These are phyloP conservation scores for Blastobotrys terrestris DNA, from an alignment of 805 yeast species.

Conservation along the genomic window DNA sequence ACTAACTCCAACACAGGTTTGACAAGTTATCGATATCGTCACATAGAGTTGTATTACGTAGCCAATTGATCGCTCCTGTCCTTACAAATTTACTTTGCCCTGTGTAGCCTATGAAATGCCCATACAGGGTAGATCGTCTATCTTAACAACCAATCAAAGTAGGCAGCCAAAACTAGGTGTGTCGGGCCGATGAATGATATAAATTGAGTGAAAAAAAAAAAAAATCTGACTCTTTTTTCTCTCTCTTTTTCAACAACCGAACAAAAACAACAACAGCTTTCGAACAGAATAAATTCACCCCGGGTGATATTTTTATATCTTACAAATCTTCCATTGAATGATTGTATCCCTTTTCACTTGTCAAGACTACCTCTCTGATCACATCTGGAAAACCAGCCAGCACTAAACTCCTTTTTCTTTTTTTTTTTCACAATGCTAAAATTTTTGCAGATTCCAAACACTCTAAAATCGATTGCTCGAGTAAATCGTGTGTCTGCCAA, in stretches of 20 bases:
- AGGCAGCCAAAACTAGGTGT: not conserved
- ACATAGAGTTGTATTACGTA: too few relatives aligned
- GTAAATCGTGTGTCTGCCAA: not conserved
- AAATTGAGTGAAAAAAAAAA: not conserved
- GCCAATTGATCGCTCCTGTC: not conserved
- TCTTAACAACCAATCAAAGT: not conserved
- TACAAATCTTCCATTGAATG: not conserved
- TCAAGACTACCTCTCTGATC: slow-evolving; percentile 31
- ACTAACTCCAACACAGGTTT: not conserved
- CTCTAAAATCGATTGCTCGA: not conserved
- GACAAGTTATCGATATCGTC: not conserved
- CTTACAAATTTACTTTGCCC: not conserved
- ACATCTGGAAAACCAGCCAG: slow-evolving; percentile 47
- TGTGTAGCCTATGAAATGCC: not conserved
- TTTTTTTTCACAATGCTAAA: slow-evolving; percentile 7
- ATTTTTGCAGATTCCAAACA: slow-evolving; percentile 2
- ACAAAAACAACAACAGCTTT: not conserved
- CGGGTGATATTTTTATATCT: not conserved
- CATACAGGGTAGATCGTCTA: not conserved
- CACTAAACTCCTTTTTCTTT: too few relatives aligned
- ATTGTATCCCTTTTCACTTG: slow-evolving; percentile 16
- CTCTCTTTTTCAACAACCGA: not conserved
- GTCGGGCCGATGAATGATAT: not conserved
- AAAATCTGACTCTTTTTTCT: not conserved
- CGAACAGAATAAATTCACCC: not conserved